Evolutionary conservation across 163 green algal species (phyloP), one percentile per base, ranked within the genome.

Genomic region (Botryococcus braunii): DNA sequence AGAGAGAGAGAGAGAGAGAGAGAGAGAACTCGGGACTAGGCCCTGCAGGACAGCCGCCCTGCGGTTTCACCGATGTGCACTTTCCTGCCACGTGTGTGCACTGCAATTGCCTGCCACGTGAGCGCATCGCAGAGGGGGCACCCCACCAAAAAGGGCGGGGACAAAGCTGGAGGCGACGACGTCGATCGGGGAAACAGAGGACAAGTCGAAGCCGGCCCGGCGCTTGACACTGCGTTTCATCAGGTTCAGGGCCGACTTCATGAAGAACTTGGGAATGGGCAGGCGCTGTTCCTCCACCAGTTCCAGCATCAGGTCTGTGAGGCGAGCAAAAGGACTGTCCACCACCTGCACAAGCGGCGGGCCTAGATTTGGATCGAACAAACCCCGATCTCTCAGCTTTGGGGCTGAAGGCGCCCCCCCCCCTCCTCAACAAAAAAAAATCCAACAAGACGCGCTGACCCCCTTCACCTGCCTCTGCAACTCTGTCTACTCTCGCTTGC

Each of bases 301-400:
- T 76, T 96, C 90, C 70, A 92, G 50, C 86, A 96, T 95, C 9
- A 96, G 80, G 63, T 95, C 87, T 7, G 81, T 89, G 58, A 96
- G 82, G 34, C 77, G 74, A 27, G 79, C 79, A 66, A 96, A 96
- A n/a, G 90, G 87, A 39, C 76, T 89, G 83, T 95, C 89, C 43
- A 92, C 62, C 9, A 95, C 85, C 77, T 83, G 73, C 46, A 56
- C n/a, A 61, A 27, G n/a, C n/a, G n/a, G n/a, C n/a, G n/a, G n/a
- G n/a, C n/a, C n/a, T n/a, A n/a, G n/a, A n/a, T n/a, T n/a, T n/a
- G n/a, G n/a, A n/a, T n/a, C n/a, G n/a, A n/a, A n/a, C n/a, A n/a
- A n/a, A n/a, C n/a, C n/a, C n/a, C n/a, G n/a, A n/a, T n/a, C n/a
- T n/a, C n/a, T n/a, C n/a, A n/a, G n/a, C n/a, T n/a, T n/a, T n/a